Conservation (phyloP, 2,329 filamentous ascomycete species). For the Phaeoacremonium minimum region DNA sequence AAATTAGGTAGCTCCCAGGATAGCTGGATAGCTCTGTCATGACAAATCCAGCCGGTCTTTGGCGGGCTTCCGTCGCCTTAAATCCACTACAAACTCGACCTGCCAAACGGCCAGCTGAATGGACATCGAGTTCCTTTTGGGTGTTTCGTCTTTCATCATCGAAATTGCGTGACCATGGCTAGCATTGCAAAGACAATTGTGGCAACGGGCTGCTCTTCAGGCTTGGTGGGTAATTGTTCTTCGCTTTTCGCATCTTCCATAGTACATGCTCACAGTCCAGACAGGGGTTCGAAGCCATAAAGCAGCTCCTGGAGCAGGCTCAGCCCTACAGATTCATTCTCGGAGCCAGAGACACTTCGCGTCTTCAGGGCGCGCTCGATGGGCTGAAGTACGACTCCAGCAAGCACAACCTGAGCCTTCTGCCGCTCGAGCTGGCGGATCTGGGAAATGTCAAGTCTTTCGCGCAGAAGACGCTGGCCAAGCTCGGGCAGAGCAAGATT, state of each 20-base stretch:
- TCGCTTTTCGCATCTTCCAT: background rate
- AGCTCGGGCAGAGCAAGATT: constrained; percentile 33
- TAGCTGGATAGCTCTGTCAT: too few relatives aligned
- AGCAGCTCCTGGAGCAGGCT: constrained; percentile 39
- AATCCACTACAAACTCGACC: too few relatives aligned
- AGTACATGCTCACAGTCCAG: background rate
- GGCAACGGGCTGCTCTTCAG: constrained; percentile 45
- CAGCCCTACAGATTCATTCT: constrained; percentile 45
- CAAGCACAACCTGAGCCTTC: constrained; percentile 34
- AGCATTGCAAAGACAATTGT: constrained; percentile 41
- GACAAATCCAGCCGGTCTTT: too few relatives aligned
- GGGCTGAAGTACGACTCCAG: constrained; percentile 33
- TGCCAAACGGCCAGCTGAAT: too few relatives aligned
- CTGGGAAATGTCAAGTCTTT: constrained; percentile 40
- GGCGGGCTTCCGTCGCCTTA: too few relatives aligned
- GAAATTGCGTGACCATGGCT: too few relatives aligned
- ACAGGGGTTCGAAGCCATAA: constrained; percentile 49
- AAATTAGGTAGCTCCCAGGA: too few relatives aligned
- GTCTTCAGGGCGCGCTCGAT: constrained; percentile 34
- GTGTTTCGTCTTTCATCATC: too few relatives aligned
- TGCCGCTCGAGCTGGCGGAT: constrained; percentile 44
- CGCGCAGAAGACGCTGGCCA: constrained; percentile 35
- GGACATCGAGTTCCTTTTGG: too few relatives aligned
- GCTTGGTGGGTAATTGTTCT: constrained; percentile 31
- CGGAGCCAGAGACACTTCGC: constrained; percentile 39